These are phyloP conservation scores for Clarkia xantiana DNA, from an alignment of 345 rosid genomes.

Conservation along the genomic window DNA sequence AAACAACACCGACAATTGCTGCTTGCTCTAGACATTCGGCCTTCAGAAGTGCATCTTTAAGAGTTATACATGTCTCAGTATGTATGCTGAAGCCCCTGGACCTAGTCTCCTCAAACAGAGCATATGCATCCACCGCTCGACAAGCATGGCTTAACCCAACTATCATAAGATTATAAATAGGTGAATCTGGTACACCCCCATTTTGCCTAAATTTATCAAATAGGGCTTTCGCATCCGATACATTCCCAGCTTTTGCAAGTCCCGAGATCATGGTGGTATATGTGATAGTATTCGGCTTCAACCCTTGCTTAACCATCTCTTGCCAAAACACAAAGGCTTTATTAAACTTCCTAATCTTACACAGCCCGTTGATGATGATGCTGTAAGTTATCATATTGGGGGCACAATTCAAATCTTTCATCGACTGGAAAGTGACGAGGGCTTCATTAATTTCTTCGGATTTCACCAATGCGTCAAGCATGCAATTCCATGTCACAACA, in stretches of 20 bases:
- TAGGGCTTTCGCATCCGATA: conserved; percentile 48
- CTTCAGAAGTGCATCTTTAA: conserved; percentile 73
- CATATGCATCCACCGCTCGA: conserved; percentile 65
- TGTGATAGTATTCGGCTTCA: conserved; percentile 54
- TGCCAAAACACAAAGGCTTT: conserved; percentile 98
- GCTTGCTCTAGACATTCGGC: conserved; percentile 91
- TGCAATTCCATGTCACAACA: conserved; percentile 85
- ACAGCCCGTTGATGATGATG: conserved; percentile 77
- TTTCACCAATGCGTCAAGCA: conserved; percentile 81
- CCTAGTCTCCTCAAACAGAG: conserved; percentile 75
- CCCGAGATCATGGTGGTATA: conserved; percentile 80
- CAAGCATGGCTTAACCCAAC: conserved; percentile 65
- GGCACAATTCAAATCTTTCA: conserved; percentile 60
- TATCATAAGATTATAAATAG: conserved; percentile 66
- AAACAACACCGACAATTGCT: conserved; percentile 78
- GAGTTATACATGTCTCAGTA: conserved; percentile 67
- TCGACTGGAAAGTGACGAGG: conserved; percentile 64
- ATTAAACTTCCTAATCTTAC: conserved; percentile 72
- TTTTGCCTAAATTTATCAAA: conserved; percentile 57
- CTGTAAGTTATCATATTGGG: conserved; percentile 68
- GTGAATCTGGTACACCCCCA: conserved; percentile 66
- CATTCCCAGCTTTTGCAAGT: conserved; percentile 82
- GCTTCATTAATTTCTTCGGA: conserved; percentile 88
- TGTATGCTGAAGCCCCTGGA: conserved; percentile 47
- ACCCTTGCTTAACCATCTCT: conserved; percentile 80